Conservation (phyloP, 2,329 filamentous ascomycete genomes). For the Aspergillus clavatus region DNA sequence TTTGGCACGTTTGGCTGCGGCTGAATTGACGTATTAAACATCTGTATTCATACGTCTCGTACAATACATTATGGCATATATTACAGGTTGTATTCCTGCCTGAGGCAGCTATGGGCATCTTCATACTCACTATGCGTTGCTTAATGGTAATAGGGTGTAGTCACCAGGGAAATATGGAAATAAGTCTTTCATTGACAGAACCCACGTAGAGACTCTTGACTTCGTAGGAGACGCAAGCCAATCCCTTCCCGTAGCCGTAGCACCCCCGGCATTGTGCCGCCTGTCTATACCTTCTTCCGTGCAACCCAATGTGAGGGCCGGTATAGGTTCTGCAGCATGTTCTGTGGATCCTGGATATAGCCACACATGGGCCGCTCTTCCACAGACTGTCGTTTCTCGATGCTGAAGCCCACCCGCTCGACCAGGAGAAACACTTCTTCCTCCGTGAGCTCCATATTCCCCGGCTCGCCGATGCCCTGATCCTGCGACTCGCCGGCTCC, state of each 20-base stretch:
- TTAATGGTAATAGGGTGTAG: no score
- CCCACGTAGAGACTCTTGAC: no score
- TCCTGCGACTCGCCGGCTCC: conserved; percentile 21
- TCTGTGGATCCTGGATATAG: conserved; percentile 79
- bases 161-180: no score
- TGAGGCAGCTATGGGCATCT: no score
- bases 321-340: conserved; percentile 84
- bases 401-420: conserved; percentile 66
- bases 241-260: no score
- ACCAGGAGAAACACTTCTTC: conserved; percentile 81
- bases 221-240: no score
- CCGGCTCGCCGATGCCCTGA: conserved; percentile 76
- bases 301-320: conserved; percentile 80
- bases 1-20: conserved; percentile 15
- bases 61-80: conserved; percentile 5
- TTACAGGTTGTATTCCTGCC: no score
- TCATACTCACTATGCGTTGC: no score
- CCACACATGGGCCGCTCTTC: conserved; percentile 56
- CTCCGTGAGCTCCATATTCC: conserved; percentile 82
- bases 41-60: conserved; percentile 7
- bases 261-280: no score
- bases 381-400: conserved; percentile 59
- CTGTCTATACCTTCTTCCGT: conserved; percentile 54
- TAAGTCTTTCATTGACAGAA: no score
- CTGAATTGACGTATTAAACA: conserved; percentile 16